These are phyloP conservation scores for Leccinum arenicola DNA, from an alignment of 768 basidiomycete species.

Conservation along the genomic window DNA sequence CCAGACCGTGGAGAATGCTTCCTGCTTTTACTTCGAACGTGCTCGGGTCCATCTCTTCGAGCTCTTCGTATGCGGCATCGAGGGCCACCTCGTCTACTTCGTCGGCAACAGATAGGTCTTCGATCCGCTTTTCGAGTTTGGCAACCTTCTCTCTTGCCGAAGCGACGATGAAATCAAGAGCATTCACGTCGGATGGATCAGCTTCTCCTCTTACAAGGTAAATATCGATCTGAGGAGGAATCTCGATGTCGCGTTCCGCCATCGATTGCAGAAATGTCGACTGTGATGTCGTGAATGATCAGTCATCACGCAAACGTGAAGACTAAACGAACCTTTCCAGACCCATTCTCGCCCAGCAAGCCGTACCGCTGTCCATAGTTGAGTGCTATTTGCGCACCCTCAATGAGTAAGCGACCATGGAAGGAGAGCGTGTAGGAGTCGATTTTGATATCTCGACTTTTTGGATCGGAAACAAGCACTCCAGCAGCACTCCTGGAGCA, in stretches of 20 bases:
- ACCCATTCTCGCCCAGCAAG: slow-evolving; percentile 94
- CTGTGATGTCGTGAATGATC: slow-evolving; percentile 36
- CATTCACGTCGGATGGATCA: slow-evolving; percentile 92
- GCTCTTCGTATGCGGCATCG: slow-evolving; percentile 88
- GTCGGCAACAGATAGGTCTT: slow-evolving; percentile 89
- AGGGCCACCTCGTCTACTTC: slow-evolving; percentile 85
- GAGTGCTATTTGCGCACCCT: slow-evolving; percentile 63
- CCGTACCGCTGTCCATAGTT: slow-evolving; percentile 95
- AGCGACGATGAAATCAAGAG: slow-evolving; percentile 94
- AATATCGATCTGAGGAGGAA: slow-evolving; percentile 94
- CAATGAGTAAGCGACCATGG: slow-evolving; percentile 86
- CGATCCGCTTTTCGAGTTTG: slow-evolving; percentile 87
- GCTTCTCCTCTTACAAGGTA: slow-evolving; percentile 96
- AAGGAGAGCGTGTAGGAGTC: slow-evolving; percentile 94
- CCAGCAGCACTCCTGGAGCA: slow-evolving; percentile 77
- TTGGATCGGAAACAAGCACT: slow-evolving; percentile 88
- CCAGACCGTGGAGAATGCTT: slow-evolving; percentile 95
- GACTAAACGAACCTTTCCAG: slow-evolving; percentile 78
- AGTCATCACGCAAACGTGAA: slow-evolving; percentile 2
- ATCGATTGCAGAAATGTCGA: slow-evolving; percentile 96
- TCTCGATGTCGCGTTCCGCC: slow-evolving; percentile 91
- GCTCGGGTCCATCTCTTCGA: slow-evolving; percentile 93
- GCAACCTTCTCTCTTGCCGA: slow-evolving; percentile 94
- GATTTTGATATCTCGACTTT: slow-evolving; percentile 96
- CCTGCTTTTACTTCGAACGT: slow-evolving; percentile 97